Conservation (phyloP, 139 green algal genomes). For the Pseudopediastrum boryanum region DNA sequence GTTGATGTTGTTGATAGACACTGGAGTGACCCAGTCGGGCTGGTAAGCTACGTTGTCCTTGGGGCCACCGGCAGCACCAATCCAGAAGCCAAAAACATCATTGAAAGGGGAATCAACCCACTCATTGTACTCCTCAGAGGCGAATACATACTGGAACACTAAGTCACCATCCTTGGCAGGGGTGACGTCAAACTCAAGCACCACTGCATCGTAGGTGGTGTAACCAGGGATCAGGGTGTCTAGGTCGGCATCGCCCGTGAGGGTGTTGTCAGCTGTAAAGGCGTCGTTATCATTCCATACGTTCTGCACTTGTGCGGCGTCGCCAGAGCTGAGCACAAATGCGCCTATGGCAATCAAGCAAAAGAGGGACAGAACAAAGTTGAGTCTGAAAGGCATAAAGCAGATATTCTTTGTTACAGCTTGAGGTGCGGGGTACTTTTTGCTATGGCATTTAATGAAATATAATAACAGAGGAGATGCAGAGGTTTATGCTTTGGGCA, state of each 20-base stretch:
- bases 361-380: too few relatives aligned
- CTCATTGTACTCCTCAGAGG: conserved; percentile 1
- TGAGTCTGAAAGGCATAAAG: too few relatives aligned
- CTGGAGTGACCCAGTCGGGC: conserved; percentile 18
- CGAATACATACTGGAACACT: conserved; percentile 31
- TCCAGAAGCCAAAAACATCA: conserved; percentile 43
- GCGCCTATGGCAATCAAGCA: too few relatives aligned
- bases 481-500: too few relatives aligned
- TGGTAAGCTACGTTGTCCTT: conserved; percentile 34
- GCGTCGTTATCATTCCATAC: conserved; percentile 13
- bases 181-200: conserved; percentile 33
- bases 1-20: conserved; percentile 43
- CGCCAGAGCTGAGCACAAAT: conserved; percentile 24
- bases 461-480: too few relatives aligned
- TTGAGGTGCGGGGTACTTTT: too few relatives aligned
- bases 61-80: not conserved
- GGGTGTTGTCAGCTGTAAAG: not conserved
- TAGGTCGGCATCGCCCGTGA: conserved; percentile 26
- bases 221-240: conserved; percentile 27
- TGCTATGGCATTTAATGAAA: too few relatives aligned
- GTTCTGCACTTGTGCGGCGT: not conserved
- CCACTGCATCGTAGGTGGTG: conserved; percentile 27
- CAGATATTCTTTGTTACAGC: too few relatives aligned
- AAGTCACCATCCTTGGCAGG: conserved; percentile 9
- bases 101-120: conserved; percentile 34